Evolutionary conservation across 306 rosid species (phyloP), one percentile per base, ranked within the genome.

Genomic region (Casuarina equisetifolia): DNA sequence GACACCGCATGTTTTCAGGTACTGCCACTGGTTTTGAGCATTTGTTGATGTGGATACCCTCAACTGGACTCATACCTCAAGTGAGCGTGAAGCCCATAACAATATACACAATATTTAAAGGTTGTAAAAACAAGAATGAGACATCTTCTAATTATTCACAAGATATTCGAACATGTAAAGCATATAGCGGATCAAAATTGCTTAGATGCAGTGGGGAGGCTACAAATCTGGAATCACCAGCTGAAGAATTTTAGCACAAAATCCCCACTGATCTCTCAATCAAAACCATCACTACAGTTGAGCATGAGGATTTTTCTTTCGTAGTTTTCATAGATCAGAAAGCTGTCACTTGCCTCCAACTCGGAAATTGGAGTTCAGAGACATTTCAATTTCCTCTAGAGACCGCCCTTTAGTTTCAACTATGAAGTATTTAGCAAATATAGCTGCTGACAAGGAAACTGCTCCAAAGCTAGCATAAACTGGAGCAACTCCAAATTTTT

Each of bases 321-420:
- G 67, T 11, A 32, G 17, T 11, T 40, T 49, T 40, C 20, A 16
- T 16, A 25, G 49, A 42, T 2, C 25, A 6, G 70, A 7, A 39
- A 15, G 70, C 39, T 1, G 69, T 81, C 76, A 86, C 66, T 63
- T 78, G 81, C 75, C 79, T 81, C 85, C 79, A 71, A 89, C 72
- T 20, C 1, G 32, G 78, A 75, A 38, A 69, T 91, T 83, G 16
- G 83, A 77, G 73, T 59, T 82, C 13, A 91, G 79, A 20, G 96
- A 88, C 83, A 85, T 84, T 83, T 93, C 98, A 77, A 93, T 91
- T 79, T 91, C 97, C 84, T 93, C 98, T 2, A 93, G 90, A 70
- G 98, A 91, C 35, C 96, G 90, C 63, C 96, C 97, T 69, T 86
- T 93, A 2, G 98, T 93, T 82, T 93, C 98, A 11, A 88, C 90